A percentile compares a stretch with the other conserved stretches of the same genome.
Evolutionary conservation across 1,139 yeast species (phyloP).

Genomic region (Sugiyamaella pinicola): DNA sequence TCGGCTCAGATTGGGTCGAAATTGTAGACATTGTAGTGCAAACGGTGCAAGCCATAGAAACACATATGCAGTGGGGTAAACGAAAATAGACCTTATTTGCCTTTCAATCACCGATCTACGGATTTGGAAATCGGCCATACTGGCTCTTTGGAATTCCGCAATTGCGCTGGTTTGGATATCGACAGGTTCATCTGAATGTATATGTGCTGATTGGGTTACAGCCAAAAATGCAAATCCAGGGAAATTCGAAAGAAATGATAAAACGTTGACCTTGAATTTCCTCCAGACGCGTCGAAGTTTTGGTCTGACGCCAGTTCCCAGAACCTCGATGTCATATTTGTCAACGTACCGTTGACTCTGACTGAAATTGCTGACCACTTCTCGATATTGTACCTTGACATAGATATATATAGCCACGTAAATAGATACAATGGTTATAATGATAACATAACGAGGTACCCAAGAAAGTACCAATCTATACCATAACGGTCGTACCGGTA

Average conservation of each 20-base stretch:
- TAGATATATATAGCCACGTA: conserved; percentile 74
- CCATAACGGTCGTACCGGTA: conserved; percentile 77
- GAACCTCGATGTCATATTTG: conserved; percentile 16
- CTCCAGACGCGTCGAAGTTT: conserved; percentile 5
- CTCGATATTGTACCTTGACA: conserved; percentile 51
- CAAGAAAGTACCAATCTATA: conserved; percentile 73
- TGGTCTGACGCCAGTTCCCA: conserved; percentile 1
- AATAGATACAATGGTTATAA: conserved; percentile 61
- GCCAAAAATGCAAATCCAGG: conserved; percentile 38
- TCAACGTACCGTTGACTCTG: conserved; percentile 33
- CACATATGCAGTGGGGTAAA: conserved; percentile 81
- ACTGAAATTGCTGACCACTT: conserved; percentile 36
- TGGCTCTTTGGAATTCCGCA: conserved; percentile 56
- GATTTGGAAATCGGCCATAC: conserved; percentile 58
- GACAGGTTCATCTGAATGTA: conserved; percentile 10
- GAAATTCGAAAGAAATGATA: conserved; percentile 30
- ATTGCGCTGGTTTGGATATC: conserved; percentile 38
- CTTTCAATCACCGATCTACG: conserved; percentile 69
- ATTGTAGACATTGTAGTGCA: conserved; percentile 64
- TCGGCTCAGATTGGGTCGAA: conserved; percentile 35
- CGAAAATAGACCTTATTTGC: conserved; percentile 77
- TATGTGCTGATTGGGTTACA: background rate
- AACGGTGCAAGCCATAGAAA: conserved; percentile 82
- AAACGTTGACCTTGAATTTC: conserved; percentile 11
- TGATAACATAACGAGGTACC: conserved; percentile 76